Conservation (phyloP, 1,284 basidiomycete species). For the Vanrija sp. region DNA sequence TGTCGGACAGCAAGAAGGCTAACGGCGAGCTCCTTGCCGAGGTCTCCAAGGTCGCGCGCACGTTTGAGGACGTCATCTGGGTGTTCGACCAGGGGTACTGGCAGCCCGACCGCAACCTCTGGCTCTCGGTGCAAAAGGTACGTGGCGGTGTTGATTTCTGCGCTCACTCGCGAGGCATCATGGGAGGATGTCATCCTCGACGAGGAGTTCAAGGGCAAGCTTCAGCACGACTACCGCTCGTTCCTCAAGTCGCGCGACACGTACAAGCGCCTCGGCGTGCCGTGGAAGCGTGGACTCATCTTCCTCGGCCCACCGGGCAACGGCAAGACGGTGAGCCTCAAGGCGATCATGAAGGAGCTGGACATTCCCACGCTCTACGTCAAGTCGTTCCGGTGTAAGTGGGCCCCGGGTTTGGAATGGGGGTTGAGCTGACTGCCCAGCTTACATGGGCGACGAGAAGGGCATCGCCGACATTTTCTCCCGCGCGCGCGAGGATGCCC, state of each 20-base stretch:
- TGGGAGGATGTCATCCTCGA: slow-evolving; percentile 62
- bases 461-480: slow-evolving; percentile 31
- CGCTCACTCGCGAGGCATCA: slow-evolving; percentile 20
- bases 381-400: slow-evolving; percentile 53
- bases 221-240: slow-evolving; percentile 67
- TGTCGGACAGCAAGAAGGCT: slow-evolving; percentile 55
- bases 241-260: slow-evolving; percentile 69
- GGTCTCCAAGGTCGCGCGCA: slow-evolving; percentile 53
- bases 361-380: slow-evolving; percentile 65
- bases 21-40: slow-evolving; percentile 58
- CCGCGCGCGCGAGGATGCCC: slow-evolving; percentile 50
- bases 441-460: background rate
- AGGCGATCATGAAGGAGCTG: slow-evolving; percentile 51
- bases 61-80: slow-evolving; percentile 64
- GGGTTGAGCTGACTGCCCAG: background rate
- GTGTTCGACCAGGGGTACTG: slow-evolving; percentile 68
- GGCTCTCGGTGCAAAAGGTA: slow-evolving; percentile 66
- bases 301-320: slow-evolving; percentile 57
- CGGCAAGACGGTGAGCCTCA: slow-evolving; percentile 77
- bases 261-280: slow-evolving; percentile 67
- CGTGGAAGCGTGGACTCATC: slow-evolving; percentile 64
- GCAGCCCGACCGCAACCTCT: slow-evolving; percentile 61
- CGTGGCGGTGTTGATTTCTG: slow-evolving; percentile 50
- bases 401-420: too few relatives aligned
- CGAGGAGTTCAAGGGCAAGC: slow-evolving; percentile 60